Base-by-base conservation (phyloP, 2,329 filamentous ascomycete species). In the Sporothrix pallida region DNA sequence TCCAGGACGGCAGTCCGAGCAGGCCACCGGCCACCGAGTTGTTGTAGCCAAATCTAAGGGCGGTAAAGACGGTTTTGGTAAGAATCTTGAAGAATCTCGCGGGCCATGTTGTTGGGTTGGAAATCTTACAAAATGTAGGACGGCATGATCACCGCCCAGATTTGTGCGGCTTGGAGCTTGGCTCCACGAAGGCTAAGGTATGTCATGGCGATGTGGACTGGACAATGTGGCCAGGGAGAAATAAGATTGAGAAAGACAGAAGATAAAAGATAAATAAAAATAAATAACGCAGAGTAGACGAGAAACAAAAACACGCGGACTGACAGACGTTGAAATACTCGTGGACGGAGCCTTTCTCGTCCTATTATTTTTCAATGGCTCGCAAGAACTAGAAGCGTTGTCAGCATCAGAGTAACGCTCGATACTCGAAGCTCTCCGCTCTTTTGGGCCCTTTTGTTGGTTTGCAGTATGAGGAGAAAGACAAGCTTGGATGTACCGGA, bases 11-110 rank as follows among this genome's bases (percentile, higher is more conserved):
- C 44, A 79, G 74, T 58, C 73, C 76, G 54, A 80, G 74, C 23
- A 87, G 80, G 15, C 85, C 84, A 62, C 85, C 85, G n/a, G 84
- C 81, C 65, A 84, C 84, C 68, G 84, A 83, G 77, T 87, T 84
- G 77, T 87, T 87, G 80, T 87, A 87, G 71, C 86, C 86, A 76
- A 85, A 87, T 67, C 65, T 68, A 13, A 10, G n/a, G n/a, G n/a
- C n/a, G n/a, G n/a, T n/a, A n/a, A 48, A 48, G 44, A 48, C 15
- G 31, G 44, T 6, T 20, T 12, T n/a, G 42, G 62, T 67, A 17
- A 67, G 62, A 48, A 20, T 48, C 42, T 46, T 8, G 17, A 31
- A 26, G 23, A 26, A 26, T 26, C 23, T 26, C 23, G 23, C 23
- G 23, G 23, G 23, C 23, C 23, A 26, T 26, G 23, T 26, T 26